These are phyloP conservation scores for Ophiosphaerella herpotricha DNA, from an alignment of 2,329 filamentous ascomycete species.

Conservation along the genomic window DNA sequence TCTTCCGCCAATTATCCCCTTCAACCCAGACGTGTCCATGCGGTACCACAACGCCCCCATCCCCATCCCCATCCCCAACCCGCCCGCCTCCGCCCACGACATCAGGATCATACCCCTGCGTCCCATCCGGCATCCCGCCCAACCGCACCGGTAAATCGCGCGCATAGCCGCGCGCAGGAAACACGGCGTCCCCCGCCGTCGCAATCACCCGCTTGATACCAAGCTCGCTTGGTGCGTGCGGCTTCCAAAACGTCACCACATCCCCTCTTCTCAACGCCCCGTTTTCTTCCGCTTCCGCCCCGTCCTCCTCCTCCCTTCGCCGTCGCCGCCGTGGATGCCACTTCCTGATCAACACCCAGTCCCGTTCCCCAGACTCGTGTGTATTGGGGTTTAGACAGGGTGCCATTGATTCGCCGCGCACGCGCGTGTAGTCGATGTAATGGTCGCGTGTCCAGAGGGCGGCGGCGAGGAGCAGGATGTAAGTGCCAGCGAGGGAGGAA, in stretches of 20 bases:
- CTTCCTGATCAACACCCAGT: slow-evolving; percentile 43
- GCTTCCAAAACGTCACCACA: slow-evolving; percentile 55
- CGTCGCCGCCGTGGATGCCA: no score
- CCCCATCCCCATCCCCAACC: slow-evolving; percentile 27
- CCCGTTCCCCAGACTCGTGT: slow-evolving; percentile 45
- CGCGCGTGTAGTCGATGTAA: slow-evolving; percentile 41
- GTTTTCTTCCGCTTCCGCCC: background rate
- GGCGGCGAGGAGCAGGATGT: slow-evolving; percentile 14
- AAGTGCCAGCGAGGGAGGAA: slow-evolving; percentile 6
- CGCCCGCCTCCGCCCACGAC: background rate
- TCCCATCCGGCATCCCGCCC: slow-evolving; percentile 33
- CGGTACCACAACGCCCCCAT: slow-evolving; percentile 65
- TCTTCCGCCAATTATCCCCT: slow-evolving; percentile 77
- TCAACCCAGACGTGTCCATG: slow-evolving; percentile 93
- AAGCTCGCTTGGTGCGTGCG: slow-evolving; percentile 68
- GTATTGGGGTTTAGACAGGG: slow-evolving; percentile 52
- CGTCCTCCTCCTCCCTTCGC: no score
- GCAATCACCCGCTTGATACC: slow-evolving; percentile 84
- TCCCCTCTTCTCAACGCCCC: slow-evolving; percentile 48
- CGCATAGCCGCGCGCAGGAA: slow-evolving; percentile 51
- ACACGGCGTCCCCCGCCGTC: slow-evolving; percentile 77
- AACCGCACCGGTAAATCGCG: slow-evolving; percentile 36
- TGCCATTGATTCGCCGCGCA: slow-evolving; percentile 51
- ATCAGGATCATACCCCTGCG: no score
- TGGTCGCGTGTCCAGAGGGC: slow-evolving; percentile 48